A percentile compares a stretch with the other conserved stretches of the same genome.
These are phyloP conservation scores for Termitomyces eurrhizus DNA, from an alignment of 768 basidiomycete genomes.

Conservation along the genomic window DNA sequence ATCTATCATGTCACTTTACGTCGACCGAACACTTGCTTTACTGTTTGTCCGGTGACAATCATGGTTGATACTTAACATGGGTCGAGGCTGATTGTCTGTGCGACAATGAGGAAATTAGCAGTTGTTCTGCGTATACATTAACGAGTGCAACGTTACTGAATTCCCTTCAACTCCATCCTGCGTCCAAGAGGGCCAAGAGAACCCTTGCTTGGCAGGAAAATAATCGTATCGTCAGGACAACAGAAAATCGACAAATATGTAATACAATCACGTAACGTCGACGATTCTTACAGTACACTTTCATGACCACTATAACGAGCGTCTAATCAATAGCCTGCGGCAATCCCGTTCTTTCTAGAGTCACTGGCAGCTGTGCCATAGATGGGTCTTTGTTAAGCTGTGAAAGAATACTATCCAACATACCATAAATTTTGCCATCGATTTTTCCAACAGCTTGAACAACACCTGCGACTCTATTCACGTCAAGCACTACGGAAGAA, in stretches of 20 bases:
- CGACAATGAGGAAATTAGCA: neutral
- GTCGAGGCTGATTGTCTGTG: neutral
- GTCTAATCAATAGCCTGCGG: constrained; percentile 68
- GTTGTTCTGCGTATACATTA: neutral
- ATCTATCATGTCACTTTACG: neutral
- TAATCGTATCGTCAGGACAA: neutral
- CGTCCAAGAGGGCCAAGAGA: too few species aligned
- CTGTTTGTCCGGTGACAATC: neutral
- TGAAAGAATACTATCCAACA: constrained; percentile 19
- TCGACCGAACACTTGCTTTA: neutral
- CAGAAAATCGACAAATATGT: neutral
- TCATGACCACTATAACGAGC: neutral
- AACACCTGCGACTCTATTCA: constrained; percentile 71
- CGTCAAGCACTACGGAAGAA: constrained; percentile 46
- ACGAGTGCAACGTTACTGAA: too few species aligned
- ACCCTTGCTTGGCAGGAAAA: neutral
- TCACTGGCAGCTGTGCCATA: constrained; percentile 70
- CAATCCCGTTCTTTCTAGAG: constrained; percentile 89
- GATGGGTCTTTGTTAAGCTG: constrained; percentile 1
- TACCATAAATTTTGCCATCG: constrained; percentile 62
- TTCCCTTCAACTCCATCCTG: neutral
- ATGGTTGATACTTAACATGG: neutral
- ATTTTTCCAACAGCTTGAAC: constrained; percentile 61
- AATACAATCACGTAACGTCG: neutral
- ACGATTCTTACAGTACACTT: neutral